Conservation (phyloP, 2,329 filamentous ascomycete species). For the Zasmidium citrigriseum region DNA sequence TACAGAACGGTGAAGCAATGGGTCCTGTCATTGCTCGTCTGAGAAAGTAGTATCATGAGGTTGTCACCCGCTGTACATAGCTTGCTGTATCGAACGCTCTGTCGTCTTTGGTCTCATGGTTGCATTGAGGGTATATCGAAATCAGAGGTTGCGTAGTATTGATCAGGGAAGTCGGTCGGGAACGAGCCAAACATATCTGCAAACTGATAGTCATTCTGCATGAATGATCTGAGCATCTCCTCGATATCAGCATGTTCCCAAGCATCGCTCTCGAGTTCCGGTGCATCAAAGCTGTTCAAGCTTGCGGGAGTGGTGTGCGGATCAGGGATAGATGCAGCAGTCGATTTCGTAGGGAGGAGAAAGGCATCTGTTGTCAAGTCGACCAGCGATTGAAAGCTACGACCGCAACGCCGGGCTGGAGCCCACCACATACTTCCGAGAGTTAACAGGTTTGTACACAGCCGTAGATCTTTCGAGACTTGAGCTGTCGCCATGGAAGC, state of each 20-base stretch:
- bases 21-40: constrained; percentile 38
- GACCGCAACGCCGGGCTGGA: neutral
- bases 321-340: neutral
- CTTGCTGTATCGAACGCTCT: too few species aligned
- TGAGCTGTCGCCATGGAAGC: neutral
- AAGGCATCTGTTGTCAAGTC: neutral
- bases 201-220: neutral
- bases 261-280: neutral
- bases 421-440: neutral
- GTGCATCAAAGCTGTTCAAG: neutral
- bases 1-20: constrained; percentile 37
- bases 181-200: neutral
- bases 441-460: neutral
- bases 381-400: neutral
- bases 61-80: neutral
- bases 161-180: neutral
- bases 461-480: neutral
- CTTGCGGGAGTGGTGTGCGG: neutral
- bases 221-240: neutral
- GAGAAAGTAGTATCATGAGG: constrained; percentile 29
- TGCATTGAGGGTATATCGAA: neutral
- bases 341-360: neutral
- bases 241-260: neutral
- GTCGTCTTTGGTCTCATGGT: too few species aligned
- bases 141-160: neutral